phyloP scores from a whole-genome alignment of 1,139 yeast species.

The Scheffersomyces cryptocercus region DNA sequence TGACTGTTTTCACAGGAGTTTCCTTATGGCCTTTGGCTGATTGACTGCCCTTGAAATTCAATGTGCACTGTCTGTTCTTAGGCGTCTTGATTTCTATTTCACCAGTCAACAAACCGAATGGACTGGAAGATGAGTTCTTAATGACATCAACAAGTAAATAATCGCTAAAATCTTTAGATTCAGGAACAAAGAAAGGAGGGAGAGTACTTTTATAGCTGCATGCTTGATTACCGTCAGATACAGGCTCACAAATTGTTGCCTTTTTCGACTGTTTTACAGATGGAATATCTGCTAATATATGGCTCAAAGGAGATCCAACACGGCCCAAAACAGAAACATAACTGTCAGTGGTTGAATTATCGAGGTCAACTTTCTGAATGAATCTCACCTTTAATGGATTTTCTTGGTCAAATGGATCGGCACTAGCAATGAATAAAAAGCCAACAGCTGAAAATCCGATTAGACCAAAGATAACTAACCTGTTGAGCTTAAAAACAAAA shows the following conservation, averaged over 20 bases:
- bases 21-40: slow-evolving; percentile 33
- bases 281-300: slow-evolving; percentile 60
- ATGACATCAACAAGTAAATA: slow-evolving; percentile 52
- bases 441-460: slow-evolving; percentile 36
- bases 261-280: slow-evolving; percentile 46
- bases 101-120: slow-evolving; percentile 69
- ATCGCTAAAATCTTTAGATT: slow-evolving; percentile 34
- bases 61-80: slow-evolving; percentile 63
- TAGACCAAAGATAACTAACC: slow-evolving; percentile 44
- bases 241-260: slow-evolving; percentile 33
- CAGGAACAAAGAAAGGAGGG: slow-evolving; percentile 53
- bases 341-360: slow-evolving; percentile 25
- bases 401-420: slow-evolving; percentile 55
- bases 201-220: slow-evolving; percentile 55
- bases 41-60: slow-evolving; percentile 52
- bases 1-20: slow-evolving; percentile 62
- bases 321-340: slow-evolving; percentile 55
- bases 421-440: slow-evolving; percentile 33
- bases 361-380: slow-evolving; percentile 56
- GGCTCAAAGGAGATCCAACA: slow-evolving; percentile 36
- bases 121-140: slow-evolving; percentile 49
- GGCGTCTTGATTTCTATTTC: slow-evolving; percentile 58
- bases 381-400: slow-evolving; percentile 74
- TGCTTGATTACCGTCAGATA: slow-evolving; percentile 47
- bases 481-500: slow-evolving; percentile 68